These are phyloP conservation scores for Kernera saxatilis DNA, from an alignment of 345 rosid genomes.

Conservation along the genomic window DNA sequence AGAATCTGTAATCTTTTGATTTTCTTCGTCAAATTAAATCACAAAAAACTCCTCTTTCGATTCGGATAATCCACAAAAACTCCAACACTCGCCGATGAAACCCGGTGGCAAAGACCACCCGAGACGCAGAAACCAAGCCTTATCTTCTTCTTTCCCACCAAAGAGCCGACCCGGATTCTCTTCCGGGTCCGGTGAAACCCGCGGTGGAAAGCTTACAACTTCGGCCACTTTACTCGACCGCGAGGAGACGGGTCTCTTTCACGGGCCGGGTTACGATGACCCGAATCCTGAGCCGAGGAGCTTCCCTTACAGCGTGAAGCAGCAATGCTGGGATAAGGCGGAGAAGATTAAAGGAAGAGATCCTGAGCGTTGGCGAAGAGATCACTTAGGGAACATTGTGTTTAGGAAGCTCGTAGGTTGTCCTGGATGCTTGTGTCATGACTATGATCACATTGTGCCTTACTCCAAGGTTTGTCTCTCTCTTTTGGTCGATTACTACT, in stretches of 20 bases:
- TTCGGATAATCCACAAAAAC: background rate
- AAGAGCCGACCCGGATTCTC: slow-evolving; percentile 23
- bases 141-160: slow-evolving; percentile 38
- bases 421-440: slow-evolving; percentile 96
- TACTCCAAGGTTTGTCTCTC: slow-evolving; percentile 69
- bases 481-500: background rate
- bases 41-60: background rate
- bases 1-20: slow-evolving; percentile 29
- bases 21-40: slow-evolving; percentile 14
- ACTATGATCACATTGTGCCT: slow-evolving; percentile 89
- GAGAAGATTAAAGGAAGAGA: slow-evolving; percentile 83
- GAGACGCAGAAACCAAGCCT: slow-evolving; percentile 34
- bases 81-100: slow-evolving; percentile 34
- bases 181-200: slow-evolving; percentile 19
- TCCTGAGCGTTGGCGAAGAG: slow-evolving; percentile 85
- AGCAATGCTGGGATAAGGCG: slow-evolving; percentile 95
- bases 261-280: slow-evolving; percentile 42
- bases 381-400: slow-evolving; percentile 73
- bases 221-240: slow-evolving; percentile 49
- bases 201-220: slow-evolving; percentile 31
- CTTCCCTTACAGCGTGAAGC: slow-evolving; percentile 81
- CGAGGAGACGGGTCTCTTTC: slow-evolving; percentile 31
- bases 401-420: slow-evolving; percentile 92
- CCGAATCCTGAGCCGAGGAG: slow-evolving; percentile 62
- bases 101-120: slow-evolving; percentile 27